Base-by-base conservation (phyloP, 495 filamentous ascomycete species). In the Penicillium lividum region DNA sequence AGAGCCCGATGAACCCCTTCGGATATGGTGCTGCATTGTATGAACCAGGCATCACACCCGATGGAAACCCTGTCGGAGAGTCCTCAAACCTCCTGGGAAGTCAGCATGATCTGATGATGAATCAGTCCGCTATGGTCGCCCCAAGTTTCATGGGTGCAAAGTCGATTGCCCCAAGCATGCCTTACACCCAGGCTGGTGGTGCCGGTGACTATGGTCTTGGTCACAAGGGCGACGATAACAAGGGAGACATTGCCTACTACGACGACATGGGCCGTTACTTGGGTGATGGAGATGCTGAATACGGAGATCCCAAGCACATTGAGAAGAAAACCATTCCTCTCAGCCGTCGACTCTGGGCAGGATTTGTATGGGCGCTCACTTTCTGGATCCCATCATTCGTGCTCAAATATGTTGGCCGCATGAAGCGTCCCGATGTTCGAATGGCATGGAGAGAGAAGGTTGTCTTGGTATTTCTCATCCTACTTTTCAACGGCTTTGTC, bases 361-460 rank as follows among this genome's bases (percentile, higher is more conserved):
- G 70, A 7, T 72, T 92, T 25, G 90, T 93, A 11, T 98, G 93
- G 93, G 79, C 83, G 5, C 59, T 93, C 48, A 98, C 94, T 2
- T 98, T 91, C 67, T 98, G 91, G 92, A 95, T 97, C 60, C 94
- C 94, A 1, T 97, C 93, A 3, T 92, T 92, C 51, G 51, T 86
- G 0, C 82, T 98, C 3, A 79, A 79, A n/a, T 88, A 82, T 52
- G 63, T 98, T 59, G 94, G 94, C 16, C 88, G 94, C 18, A 98
- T 98, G 94, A 96, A 96, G 75, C 86, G 94, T 43, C 94, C 94
- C 2, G 94, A 98, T 74, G 90, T 98, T 43, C 89, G 94, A 1
- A 89, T 98, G 84, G 94, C 94, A 5, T 98, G 94, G 94, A 80
- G 93, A 68, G 94, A 98, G 65, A 98, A 98, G 73, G 38, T 98